Evolutionary conservation across 2,329 filamentous ascomycete species (phyloP).

Genomic region (Penicillium sp.): DNA sequence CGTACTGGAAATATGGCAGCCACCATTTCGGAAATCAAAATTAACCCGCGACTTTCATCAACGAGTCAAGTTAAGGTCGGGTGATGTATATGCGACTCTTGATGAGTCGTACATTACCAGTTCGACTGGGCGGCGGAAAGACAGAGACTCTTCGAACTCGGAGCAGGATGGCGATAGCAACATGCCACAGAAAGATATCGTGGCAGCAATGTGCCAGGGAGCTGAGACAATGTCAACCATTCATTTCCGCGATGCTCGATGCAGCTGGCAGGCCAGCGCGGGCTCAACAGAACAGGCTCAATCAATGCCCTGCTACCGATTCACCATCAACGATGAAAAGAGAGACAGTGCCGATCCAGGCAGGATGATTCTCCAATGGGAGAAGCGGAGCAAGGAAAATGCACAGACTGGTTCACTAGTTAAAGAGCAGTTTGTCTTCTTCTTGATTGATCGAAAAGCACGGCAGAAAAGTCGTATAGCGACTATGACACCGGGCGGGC

Average conservation of each 20-base stretch:
- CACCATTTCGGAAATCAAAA: conserved; percentile 25
- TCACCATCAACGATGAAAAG: conserved; percentile 9
- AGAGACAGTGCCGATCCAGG: conserved; percentile 1
- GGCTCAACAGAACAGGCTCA: conserved; percentile 5
- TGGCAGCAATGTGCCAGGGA: conserved; percentile 18
- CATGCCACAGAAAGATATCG: conserved; percentile 12
- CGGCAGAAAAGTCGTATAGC: conserved; percentile 21
- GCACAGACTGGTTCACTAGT: neutral
- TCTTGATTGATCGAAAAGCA: conserved; percentile 21
- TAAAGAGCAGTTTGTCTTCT: conserved; percentile 16
- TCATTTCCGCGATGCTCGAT: conserved; percentile 17
- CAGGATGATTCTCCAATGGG: conserved; percentile 23
- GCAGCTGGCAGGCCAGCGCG: conserved; percentile 15
- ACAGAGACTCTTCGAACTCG: conserved; percentile 2
- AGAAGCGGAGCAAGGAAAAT: conserved; percentile 14
- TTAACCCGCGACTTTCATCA: conserved; percentile 18
- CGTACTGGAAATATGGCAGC: conserved; percentile 31
- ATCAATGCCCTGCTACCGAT: conserved; percentile 14
- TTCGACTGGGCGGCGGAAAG: neutral
- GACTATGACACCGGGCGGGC: conserved; percentile 16
- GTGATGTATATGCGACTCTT: conserved; percentile 29
- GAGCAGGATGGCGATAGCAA: neutral
- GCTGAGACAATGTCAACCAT: conserved; percentile 4
- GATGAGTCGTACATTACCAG: conserved; percentile 25
- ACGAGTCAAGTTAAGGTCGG: conserved; percentile 22